A percentile compares a stretch with the other conserved stretches of the same genome.
Conservation (phyloP, 192 early-diverging fungal genomes). For the Lunasporangiospora selenospora region DNA sequence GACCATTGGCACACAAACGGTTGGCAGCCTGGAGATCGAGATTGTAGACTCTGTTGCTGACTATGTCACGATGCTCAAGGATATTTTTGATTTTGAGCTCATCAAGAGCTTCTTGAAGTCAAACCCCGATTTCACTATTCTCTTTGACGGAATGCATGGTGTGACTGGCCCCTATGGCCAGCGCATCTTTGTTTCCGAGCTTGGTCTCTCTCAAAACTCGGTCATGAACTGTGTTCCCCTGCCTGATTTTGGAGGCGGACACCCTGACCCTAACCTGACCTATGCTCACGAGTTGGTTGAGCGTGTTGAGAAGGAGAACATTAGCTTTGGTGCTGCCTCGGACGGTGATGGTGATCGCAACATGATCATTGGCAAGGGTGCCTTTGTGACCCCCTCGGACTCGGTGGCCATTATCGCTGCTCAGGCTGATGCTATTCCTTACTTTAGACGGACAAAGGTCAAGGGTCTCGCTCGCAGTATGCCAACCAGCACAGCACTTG, state of each 20-base stretch:
- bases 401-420: constrained; percentile 97
- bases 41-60: constrained; percentile 89
- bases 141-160: constrained; percentile 97
- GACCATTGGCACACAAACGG: constrained; percentile 62
- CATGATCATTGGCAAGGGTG: constrained; percentile 96
- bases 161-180: constrained; percentile 96
- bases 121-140: constrained; percentile 79
- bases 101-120: constrained; percentile 79
- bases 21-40: constrained; percentile 78
- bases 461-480: constrained; percentile 92
- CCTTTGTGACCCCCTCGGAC: constrained; percentile 97
- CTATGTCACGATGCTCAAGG: constrained; percentile 86
- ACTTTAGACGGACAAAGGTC: constrained; percentile 85
- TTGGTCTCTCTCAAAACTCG: constrained; percentile 79
- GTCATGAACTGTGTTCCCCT: constrained; percentile 85
- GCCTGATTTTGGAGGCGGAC: constrained; percentile 93
- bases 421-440: constrained; percentile 89
- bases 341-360: constrained; percentile 99
- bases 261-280: constrained; percentile 98
- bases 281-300: constrained; percentile 96
- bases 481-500: constrained; percentile 95
- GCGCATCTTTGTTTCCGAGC: constrained; percentile 87
- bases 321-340: constrained; percentile 93
- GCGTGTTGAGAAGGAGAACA: constrained; percentile 78
- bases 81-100: constrained; percentile 92